Base-by-base conservation (phyloP, 2,329 filamentous ascomycete genomes). In the Aspergillus sp. region DNA sequence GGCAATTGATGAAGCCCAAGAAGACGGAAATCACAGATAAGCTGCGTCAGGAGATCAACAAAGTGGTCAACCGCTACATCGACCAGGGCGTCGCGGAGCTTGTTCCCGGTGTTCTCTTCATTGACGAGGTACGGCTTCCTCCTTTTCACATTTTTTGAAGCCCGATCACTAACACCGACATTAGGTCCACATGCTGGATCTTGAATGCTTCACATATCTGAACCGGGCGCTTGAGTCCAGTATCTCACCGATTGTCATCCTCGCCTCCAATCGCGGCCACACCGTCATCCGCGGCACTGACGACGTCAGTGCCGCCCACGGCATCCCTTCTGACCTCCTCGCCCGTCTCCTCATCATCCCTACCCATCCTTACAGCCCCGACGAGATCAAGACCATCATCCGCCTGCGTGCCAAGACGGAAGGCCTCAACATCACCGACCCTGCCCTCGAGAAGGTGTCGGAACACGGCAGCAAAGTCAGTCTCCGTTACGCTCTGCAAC, bases 11-110 rank as follows among this genome's bases (percentile, higher is more conserved):
- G 91, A 97, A 97, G 82, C 94, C 94, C 56, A 95, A 95, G 79
- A 96, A 96, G 86, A 99, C 94, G 5, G 94, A 99, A 73, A 97
- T 99, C 67, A 99, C 94, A 26, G 94, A 99, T 75, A 99, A 99
- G 79, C 79, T 99, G 67, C 85, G 94, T 55, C 80, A 84, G 51
- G 94, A 99, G 77, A 97, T 99, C 78, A 96, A 99, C 83, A 97
- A 97, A 78, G 93, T 99, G 26, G 94, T 99, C 61, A 96, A 91
- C 81, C 91, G 93, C 73, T 99, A 97, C 76, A 99, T 99, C 63
- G 94, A 97, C 70, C 93, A 97, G 76, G 94, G 94, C 56, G 91
- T 97, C 30, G 94, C 94, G 6, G 94, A 99, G 77, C 83, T 99
- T 53, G 92, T 99, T n/a, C 94, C 94, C 1, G 94, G 94, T 63